These are phyloP conservation scores for Coniochaeta sp. DNA, from an alignment of 2,329 filamentous ascomycete genomes.

Conservation along the genomic window DNA sequence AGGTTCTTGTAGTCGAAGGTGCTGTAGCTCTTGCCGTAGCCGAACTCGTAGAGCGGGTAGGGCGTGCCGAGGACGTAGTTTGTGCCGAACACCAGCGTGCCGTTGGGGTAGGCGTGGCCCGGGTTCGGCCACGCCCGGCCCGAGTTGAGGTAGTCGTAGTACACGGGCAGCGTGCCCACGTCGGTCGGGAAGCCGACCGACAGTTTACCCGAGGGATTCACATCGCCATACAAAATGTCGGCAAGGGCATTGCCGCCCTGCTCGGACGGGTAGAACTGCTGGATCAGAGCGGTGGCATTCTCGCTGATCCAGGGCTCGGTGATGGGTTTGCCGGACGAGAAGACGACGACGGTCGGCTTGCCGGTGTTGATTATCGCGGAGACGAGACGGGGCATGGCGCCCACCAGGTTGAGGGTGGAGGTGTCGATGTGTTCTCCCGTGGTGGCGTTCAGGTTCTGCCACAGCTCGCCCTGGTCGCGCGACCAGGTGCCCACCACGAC, in stretches of 20 bases:
- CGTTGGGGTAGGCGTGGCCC: constrained; percentile 71
- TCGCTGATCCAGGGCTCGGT: constrained; percentile 66
- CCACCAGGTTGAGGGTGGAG: constrained; percentile 64
- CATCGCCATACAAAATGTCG: constrained; percentile 70
- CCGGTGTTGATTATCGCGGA: constrained; percentile 75
- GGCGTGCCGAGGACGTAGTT: constrained; percentile 88
- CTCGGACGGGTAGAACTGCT: constrained; percentile 78
- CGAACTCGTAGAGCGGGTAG: constrained; percentile 75
- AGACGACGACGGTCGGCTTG: constrained; percentile 66
- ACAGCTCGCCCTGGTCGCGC: constrained; percentile 64
- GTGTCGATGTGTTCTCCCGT: constrained; percentile 61
- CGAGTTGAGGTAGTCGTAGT: constrained; percentile 68
- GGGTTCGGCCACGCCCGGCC: constrained; percentile 63
- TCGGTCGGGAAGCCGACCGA: constrained; percentile 56
- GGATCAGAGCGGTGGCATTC: constrained; percentile 56
- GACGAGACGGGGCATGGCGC: constrained; percentile 80
- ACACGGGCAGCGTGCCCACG: constrained; percentile 63
- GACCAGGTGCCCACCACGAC: constrained; percentile 72
- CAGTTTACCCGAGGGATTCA: constrained; percentile 67
- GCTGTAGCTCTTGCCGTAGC: constrained; percentile 78
- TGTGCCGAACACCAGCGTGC: constrained; percentile 74
- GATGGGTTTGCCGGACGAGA: constrained; percentile 71
- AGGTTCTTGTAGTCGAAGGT: constrained; percentile 55
- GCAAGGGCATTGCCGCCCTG: constrained; percentile 77
- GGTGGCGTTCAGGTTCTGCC: constrained; percentile 65